Evolutionary conservation across 371 early-diverging fungal genomes (phyloP).

Genomic region (Mortierella sp.): DNA sequence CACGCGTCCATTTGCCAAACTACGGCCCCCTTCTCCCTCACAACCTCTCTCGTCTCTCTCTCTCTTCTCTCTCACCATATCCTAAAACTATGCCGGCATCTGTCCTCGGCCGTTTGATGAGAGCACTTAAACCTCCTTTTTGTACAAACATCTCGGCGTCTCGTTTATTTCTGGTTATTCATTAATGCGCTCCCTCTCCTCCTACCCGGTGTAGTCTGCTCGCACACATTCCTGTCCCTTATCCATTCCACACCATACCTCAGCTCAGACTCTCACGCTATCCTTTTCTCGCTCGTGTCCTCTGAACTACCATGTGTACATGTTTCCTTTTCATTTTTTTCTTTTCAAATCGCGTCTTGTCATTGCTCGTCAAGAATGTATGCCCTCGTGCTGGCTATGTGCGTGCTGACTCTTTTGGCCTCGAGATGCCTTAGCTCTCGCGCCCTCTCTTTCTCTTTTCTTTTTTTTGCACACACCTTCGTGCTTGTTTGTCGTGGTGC

Average conservation of each 20-base stretch:
- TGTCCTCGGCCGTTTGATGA: slow-evolving; percentile 1
- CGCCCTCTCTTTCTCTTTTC: no score
- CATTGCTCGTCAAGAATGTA: no score
- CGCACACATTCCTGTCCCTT: slow-evolving; percentile 2
- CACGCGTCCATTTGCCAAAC: background rate
- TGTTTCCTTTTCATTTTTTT: background rate
- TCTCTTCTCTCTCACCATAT: background rate
- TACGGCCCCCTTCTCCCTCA: background rate
- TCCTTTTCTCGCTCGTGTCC: no score
- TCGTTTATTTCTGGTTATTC: background rate
- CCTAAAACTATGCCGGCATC: background rate
- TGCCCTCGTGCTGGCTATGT: no score
- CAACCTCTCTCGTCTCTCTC: no score
- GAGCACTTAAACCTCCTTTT: slow-evolving; percentile 6
- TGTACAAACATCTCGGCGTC: slow-evolving; percentile 8
- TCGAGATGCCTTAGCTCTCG: no score
- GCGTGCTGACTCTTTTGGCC: no score
- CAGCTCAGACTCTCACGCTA: background rate
- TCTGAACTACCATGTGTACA: no score
- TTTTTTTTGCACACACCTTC: background rate
- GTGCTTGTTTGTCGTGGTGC: background rate
- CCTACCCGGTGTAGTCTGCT: background rate
- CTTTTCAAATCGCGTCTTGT: no score
- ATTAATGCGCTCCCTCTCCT: background rate
- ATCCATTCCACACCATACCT: background rate